Conservation (phyloP, 176 grass and related monocot species). For the Pontederia paniculata region DNA sequence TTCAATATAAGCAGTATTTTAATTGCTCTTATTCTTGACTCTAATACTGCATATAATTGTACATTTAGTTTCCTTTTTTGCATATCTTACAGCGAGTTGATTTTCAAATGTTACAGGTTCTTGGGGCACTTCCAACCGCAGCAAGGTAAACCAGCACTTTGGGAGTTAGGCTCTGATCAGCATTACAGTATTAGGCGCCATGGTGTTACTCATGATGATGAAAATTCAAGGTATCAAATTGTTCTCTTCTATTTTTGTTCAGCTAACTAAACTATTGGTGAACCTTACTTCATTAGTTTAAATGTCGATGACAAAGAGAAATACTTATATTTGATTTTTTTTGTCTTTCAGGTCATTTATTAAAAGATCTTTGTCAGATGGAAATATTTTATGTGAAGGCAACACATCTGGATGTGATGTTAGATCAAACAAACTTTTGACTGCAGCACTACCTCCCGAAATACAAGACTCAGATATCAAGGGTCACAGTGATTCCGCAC, state of each 20-base stretch:
- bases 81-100: not conserved
- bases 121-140: slow-evolving; percentile 94
- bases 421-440: slow-evolving; percentile 23
- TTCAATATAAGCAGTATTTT: not conserved
- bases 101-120: slow-evolving; percentile 38
- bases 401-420: slow-evolving; percentile 26
- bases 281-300: not conserved
- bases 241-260: not conserved
- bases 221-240: slow-evolving; percentile 36
- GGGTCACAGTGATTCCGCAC: slow-evolving; percentile 65
- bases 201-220: slow-evolving; percentile 44
- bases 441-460: slow-evolving; percentile 35
- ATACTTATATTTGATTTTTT: slow-evolving; percentile 7
- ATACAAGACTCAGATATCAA: slow-evolving; percentile 37
- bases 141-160: slow-evolving; percentile 68
- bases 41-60: not conserved
- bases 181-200: slow-evolving; percentile 74
- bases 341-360: slow-evolving; percentile 56
- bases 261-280: slow-evolving; percentile 1
- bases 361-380: slow-evolving; percentile 80
- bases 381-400: slow-evolving; percentile 63
- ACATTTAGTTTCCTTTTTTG: not conserved
- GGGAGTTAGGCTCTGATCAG: slow-evolving; percentile 89
- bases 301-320: not conserved
- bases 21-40: slow-evolving; percentile 6